A percentile compares a stretch with the other conserved stretches of the same genome.
Conservation (phyloP, 2,329 filamentous ascomycete genomes). For the Paraphaeosphaeria sporulosa region DNA sequence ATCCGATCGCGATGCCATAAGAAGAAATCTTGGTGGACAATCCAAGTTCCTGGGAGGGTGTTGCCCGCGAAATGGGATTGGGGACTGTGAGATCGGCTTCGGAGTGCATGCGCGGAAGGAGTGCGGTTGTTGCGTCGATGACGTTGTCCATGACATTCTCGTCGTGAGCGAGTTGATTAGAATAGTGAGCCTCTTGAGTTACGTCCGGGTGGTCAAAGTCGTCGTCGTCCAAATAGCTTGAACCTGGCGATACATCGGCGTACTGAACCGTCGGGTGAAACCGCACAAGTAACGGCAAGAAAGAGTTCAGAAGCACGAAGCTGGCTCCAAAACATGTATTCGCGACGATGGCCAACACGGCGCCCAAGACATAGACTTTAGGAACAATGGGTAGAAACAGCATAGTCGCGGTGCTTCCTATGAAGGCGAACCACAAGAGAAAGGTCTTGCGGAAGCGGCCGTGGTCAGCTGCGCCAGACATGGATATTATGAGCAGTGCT, state of each 20-base stretch:
- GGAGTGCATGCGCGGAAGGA: slow-evolving; percentile 41
- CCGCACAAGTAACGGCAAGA: slow-evolving; percentile 87
- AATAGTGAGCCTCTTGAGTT: slow-evolving; percentile 34
- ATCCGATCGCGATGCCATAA: slow-evolving; percentile 92
- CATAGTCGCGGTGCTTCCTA: slow-evolving; percentile 86
- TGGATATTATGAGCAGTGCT: slow-evolving; percentile 89
- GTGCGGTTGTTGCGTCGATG: slow-evolving; percentile 46
- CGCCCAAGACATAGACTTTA: slow-evolving; percentile 79
- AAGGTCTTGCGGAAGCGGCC: slow-evolving; percentile 87
- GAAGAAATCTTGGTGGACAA: slow-evolving; percentile 92
- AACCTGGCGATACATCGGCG: slow-evolving; percentile 26
- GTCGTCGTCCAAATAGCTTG: slow-evolving; percentile 35
- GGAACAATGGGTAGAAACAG: slow-evolving; percentile 81
- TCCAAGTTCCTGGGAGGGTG: slow-evolving; percentile 72
- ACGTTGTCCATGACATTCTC: slow-evolving; percentile 38
- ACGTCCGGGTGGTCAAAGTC: slow-evolving; percentile 31
- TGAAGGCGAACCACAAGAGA: slow-evolving; percentile 82
- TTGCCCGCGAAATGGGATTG: slow-evolving; percentile 35
- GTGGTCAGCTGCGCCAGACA: slow-evolving; percentile 95
- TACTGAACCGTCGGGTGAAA: slow-evolving; percentile 72
- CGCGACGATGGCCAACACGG: slow-evolving; percentile 83
- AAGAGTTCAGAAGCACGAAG: slow-evolving; percentile 95
- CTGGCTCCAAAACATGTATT: slow-evolving; percentile 96
- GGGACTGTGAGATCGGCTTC: slow-evolving; percentile 41
- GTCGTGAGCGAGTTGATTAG: slow-evolving; percentile 34